Base-by-base conservation (phyloP, 73 alveolate genomes). In the Tetrahymena borealis region DNA sequence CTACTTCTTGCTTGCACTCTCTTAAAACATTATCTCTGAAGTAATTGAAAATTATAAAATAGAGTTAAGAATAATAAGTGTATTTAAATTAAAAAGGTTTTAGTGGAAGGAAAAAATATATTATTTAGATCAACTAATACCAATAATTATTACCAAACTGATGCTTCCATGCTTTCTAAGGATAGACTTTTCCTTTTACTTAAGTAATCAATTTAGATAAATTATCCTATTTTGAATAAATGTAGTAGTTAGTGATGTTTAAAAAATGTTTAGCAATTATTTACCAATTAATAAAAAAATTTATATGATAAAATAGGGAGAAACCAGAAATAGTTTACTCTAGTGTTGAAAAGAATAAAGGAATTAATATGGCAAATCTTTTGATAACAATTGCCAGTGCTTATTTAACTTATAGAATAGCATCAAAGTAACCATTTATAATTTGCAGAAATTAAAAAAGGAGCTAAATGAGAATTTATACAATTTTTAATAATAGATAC, bases 91-190 rank as follows among this genome's bases (percentile, higher is more conserved):
- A 28, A 38, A 0, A 92, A 92, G 33, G 92, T 40, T 13, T 78
- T 92, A 35, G 42, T 78, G 78, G 90, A 92, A 36, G 78, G 90
- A 4, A 77, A 33, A 78, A 35, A 6, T 15, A 28, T 37, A 33
- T 92, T 78, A n/a, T 38, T 40, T 78, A 77, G 94, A 91, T 20
- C 42, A 41, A n/a, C 79, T 90, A 36, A 90, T 91, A 77, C 78
- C 78, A 60, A 92, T 91, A 78, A 38, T 78, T 39, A 77, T 60
- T 60, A 60, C 28, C 35, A 92, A 36, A 78, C 78, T 31, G 42
- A 33, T 20, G 41, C 92, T 11, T 37, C 90, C 11, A 78, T 79
- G 91, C 91, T 36, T 28, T 38, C 78, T 18, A 36, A 79, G 32
- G 40, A 79, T 36, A 36, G 91, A 36, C 91, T 79, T 79, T 60